Percentiles rank a stretch among this genome's conserved stretches.
Conservation (phyloP, 1,139 yeast genomes). For the Meyerozyma elateridarum region DNA sequence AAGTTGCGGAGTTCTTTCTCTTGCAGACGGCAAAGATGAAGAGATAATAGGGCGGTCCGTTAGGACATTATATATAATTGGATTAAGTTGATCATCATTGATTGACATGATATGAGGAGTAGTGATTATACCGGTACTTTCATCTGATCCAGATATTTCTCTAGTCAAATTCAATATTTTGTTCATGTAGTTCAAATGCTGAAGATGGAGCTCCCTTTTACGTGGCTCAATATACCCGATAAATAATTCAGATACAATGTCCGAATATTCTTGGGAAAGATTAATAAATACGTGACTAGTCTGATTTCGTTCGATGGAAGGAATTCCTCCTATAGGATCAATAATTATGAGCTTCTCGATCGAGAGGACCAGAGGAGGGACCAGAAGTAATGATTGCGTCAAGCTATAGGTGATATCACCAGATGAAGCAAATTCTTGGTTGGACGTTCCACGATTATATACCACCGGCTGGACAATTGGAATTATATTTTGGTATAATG, state of each 20-base stretch:
- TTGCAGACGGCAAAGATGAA: constrained; percentile 81
- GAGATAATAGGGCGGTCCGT: constrained; percentile 93
- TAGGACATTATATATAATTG: constrained; percentile 79
- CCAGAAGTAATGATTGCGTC: constrained; percentile 22
- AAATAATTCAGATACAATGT: constrained; percentile 56
- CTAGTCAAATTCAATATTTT: constrained; percentile 29
- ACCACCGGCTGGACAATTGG: constrained; percentile 63
- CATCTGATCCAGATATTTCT: constrained; percentile 31
- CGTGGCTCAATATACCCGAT: constrained; percentile 47
- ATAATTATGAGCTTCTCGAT: constrained; percentile 79
- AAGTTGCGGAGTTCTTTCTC: constrained; percentile 56
- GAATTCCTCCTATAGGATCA: constrained; percentile 85
- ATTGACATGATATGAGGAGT: constrained; percentile 43
- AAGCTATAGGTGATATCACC: constrained; percentile 28
- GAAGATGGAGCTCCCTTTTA: constrained; percentile 46
- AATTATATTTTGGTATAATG: constrained; percentile 42
- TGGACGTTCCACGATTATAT: constrained; percentile 31
- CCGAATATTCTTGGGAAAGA: constrained; percentile 73
- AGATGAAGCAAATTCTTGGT: constrained; percentile 29
- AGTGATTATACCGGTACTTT: constrained; percentile 41
- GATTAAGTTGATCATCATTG: constrained; percentile 54
- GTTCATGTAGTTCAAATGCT: constrained; percentile 53
- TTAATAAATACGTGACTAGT: constrained; percentile 88
- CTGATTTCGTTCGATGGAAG: constrained; percentile 74
- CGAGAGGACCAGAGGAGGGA: constrained; percentile 33